phyloP scores from a whole-genome alignment of 306 rosid genomes.

The Albizia julibrissin region DNA sequence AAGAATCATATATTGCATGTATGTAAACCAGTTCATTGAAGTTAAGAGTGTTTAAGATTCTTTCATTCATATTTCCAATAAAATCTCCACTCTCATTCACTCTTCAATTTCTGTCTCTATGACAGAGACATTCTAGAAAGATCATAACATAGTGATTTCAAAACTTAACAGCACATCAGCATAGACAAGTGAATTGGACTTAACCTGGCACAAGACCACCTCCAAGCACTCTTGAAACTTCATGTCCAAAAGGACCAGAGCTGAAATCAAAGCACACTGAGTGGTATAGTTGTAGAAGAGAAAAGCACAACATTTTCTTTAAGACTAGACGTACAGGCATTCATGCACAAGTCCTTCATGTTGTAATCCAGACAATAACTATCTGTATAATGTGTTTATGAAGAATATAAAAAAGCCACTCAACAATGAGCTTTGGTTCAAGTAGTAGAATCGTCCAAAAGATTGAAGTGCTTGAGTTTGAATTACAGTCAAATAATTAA shows the following conservation, averaged over 20 bases:
- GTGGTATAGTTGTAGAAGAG: constrained; percentile 13
- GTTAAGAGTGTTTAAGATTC: not conserved
- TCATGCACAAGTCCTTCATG: not conserved
- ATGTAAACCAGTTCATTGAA: not conserved
- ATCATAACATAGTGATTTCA: constrained; percentile 5
- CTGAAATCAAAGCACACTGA: constrained; percentile 45
- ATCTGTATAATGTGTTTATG: too few relatives aligned
- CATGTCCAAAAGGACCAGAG: constrained; percentile 71
- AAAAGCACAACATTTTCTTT: constrained; percentile 3
- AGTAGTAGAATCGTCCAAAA: not conserved
- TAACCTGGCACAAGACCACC: constrained; percentile 97
- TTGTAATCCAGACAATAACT: not conserved
- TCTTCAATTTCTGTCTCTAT: not conserved
- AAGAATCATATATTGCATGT: not conserved
- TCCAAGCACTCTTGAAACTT: constrained; percentile 82
- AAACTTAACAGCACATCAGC: constrained; percentile 1
- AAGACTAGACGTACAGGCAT: not conserved
- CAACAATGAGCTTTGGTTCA: not conserved
- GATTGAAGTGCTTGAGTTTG: not conserved
- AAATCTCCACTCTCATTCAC: not conserved
- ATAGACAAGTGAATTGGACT: constrained; percentile 19
- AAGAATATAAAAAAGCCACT: not conserved
- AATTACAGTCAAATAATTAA: not conserved
- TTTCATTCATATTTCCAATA: not conserved
- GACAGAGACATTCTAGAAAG: not conserved